Evolutionary conservation across 345 rosid species (phyloP).

Genomic region (Lumnitzera racemosa): DNA sequence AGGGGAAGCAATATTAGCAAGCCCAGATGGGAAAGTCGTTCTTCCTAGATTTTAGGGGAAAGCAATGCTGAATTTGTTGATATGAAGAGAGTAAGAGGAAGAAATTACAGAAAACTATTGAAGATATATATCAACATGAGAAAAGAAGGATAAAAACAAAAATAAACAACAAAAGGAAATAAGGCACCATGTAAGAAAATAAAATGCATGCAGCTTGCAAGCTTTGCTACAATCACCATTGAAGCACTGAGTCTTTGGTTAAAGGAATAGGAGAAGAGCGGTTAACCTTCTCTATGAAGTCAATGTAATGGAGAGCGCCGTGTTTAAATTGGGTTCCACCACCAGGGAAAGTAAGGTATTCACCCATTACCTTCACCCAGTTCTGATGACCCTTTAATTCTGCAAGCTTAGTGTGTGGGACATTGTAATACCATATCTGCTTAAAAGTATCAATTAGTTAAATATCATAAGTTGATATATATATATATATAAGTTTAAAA

Average conservation of each 20-base stretch:
- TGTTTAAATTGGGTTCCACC: conserved; percentile 96
- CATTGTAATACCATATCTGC: conserved; percentile 91
- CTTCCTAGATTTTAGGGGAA: too few relatives aligned
- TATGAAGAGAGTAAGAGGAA: too few relatives aligned
- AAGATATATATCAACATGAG: too few relatives aligned
- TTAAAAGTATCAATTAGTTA: conserved; percentile 9
- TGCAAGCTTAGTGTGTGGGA: conserved; percentile 92
- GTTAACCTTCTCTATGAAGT: conserved; percentile 84
- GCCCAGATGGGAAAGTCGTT: too few relatives aligned
- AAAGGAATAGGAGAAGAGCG: conserved; percentile 3
- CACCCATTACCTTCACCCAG: conserved; percentile 94
- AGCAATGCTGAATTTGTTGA: too few relatives aligned
- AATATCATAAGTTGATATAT: not conserved
- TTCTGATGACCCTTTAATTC: conserved; percentile 92
- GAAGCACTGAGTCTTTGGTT: not conserved
- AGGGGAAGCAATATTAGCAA: too few relatives aligned
- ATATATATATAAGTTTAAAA: not conserved
- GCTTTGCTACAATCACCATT: too few relatives aligned
- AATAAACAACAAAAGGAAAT: conserved; percentile 1
- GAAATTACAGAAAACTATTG: too few relatives aligned
- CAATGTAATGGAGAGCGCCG: conserved; percentile 90
- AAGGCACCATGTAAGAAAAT: not conserved
- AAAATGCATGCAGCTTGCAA: too few relatives aligned
- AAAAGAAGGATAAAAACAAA: conserved; percentile 4
- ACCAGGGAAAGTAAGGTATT: conserved; percentile 93